These are phyloP conservation scores for Phialemoniopsis sp. DNA, from an alignment of 2,329 filamentous ascomycete genomes.

Conservation along the genomic window DNA sequence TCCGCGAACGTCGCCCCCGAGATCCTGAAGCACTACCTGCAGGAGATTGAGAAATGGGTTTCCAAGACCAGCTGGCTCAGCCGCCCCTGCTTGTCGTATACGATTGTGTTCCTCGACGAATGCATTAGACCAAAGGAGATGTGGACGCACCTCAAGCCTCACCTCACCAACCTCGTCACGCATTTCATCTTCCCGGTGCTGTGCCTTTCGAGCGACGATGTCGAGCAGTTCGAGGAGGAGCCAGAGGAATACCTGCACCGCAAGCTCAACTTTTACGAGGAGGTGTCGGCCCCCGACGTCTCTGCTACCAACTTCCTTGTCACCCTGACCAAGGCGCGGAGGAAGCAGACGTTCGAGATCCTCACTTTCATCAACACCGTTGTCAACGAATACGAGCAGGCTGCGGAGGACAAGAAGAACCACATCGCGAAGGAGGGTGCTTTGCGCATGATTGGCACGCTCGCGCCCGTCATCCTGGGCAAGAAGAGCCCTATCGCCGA, in stretches of 20 bases:
- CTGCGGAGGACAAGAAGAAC: constrained; percentile 84
- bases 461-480: constrained; percentile 88
- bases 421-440: constrained; percentile 95
- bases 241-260: constrained; percentile 96
- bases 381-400: constrained; percentile 86
- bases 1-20: constrained; percentile 89
- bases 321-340: constrained; percentile 86
- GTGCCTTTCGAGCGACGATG: constrained; percentile 86
- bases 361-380: constrained; percentile 93
- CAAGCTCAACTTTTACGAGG: constrained; percentile 97
- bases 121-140: constrained; percentile 96
- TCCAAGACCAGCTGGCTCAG: constrained; percentile 92
- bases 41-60: constrained; percentile 97
- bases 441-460: constrained; percentile 91
- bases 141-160: constrained; percentile 90
- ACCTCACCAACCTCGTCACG: constrained; percentile 87
- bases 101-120: constrained; percentile 91
- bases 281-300: constrained; percentile 91
- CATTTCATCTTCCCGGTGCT: constrained; percentile 95
- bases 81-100: constrained; percentile 89
- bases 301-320: constrained; percentile 96
- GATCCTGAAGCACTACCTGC: constrained; percentile 90
- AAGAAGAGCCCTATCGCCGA: constrained; percentile 98
- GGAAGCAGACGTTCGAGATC: constrained; percentile 94
- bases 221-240: constrained; percentile 90